phyloP scores from a whole-genome alignment of 805 yeast genomes.

The Saturnispora quitensis region DNA sequence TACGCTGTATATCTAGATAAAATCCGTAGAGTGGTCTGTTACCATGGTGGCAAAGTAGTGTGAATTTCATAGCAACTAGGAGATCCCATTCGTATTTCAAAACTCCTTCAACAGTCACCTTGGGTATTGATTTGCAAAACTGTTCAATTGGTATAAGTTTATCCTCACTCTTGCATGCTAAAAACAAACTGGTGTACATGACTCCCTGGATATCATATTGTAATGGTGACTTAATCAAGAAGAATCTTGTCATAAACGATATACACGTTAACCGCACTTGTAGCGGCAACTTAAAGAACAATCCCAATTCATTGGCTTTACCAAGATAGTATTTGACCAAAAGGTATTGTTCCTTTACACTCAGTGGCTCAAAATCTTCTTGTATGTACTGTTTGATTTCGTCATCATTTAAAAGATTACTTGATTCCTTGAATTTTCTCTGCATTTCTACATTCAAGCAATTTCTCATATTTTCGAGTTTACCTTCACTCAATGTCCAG shows the following conservation, averaged over 20 bases:
- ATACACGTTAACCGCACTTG: slow-evolving; percentile 86
- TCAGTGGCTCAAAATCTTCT: slow-evolving; percentile 29
- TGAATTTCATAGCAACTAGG: slow-evolving; percentile 65
- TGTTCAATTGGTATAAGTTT: slow-evolving; percentile 77
- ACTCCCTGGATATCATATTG: slow-evolving; percentile 80
- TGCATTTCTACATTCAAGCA: slow-evolving; percentile 50
- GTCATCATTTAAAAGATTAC: slow-evolving; percentile 13
- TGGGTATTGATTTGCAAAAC: slow-evolving; percentile 62
- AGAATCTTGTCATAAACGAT: slow-evolving; percentile 73
- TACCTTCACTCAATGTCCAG: slow-evolving; percentile 73
- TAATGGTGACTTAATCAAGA: slow-evolving; percentile 71
- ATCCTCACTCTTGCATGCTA: slow-evolving; percentile 91
- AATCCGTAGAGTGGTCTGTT: slow-evolving; percentile 88
- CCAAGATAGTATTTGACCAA: slow-evolving; percentile 65
- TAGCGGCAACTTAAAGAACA: slow-evolving; percentile 72
- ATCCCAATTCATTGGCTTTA: slow-evolving; percentile 60
- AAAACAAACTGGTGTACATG: slow-evolving; percentile 70
- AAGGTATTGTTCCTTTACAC: slow-evolving; percentile 59
- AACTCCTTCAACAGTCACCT: slow-evolving; percentile 57
- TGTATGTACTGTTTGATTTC: slow-evolving; percentile 23
- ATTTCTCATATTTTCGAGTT: slow-evolving; percentile 40
- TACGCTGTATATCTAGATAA: slow-evolving; percentile 79
- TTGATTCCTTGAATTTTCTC: slow-evolving; percentile 12
- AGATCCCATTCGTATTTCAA: slow-evolving; percentile 73
- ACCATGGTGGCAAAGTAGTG: slow-evolving; percentile 82